phyloP scores from a whole-genome alignment of 202 grass and related monocot species.

The Carex sylvatica region DNA sequence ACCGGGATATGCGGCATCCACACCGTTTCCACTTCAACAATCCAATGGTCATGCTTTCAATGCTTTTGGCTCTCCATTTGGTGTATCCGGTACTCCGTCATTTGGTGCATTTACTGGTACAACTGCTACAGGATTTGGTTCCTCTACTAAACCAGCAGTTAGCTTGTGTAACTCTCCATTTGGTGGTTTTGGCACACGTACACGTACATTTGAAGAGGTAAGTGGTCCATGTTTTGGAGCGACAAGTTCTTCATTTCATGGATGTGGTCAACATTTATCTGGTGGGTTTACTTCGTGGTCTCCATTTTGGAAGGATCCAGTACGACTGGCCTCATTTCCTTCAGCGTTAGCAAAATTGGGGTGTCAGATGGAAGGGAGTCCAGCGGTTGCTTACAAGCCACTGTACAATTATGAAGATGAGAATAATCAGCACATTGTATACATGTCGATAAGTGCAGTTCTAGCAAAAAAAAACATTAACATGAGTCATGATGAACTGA shows the following conservation, averaged over 20 bases:
- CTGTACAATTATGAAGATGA: too few relatives aligned
- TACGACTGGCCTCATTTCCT: background rate
- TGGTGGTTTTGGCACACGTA: background rate
- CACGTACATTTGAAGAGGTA: background rate
- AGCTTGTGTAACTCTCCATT: background rate
- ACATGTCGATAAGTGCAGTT: background rate
- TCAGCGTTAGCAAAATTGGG: too few relatives aligned
- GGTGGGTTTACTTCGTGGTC: background rate
- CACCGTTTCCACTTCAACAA: background rate
- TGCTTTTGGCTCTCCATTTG: background rate
- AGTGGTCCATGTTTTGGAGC: background rate
- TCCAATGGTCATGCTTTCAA: background rate
- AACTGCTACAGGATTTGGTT: background rate
- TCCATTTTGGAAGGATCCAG: background rate
- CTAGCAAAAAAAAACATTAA: background rate
- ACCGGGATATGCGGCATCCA: too few relatives aligned
- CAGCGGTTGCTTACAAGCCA: too few relatives aligned
- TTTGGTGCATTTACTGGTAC: background rate
- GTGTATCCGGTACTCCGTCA: background rate
- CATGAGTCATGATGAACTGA: conserved; percentile 3
- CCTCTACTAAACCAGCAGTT: background rate
- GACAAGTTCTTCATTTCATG: background rate
- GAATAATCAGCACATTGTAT: too few relatives aligned
- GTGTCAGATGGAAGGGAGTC: too few relatives aligned
- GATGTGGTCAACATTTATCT: background rate